A percentile compares a stretch with the other conserved stretches of the same genome.
Evolutionary conservation across 2,329 filamentous ascomycete genomes (phyloP).

Genomic region (Plectosphaerella cucumerina): DNA sequence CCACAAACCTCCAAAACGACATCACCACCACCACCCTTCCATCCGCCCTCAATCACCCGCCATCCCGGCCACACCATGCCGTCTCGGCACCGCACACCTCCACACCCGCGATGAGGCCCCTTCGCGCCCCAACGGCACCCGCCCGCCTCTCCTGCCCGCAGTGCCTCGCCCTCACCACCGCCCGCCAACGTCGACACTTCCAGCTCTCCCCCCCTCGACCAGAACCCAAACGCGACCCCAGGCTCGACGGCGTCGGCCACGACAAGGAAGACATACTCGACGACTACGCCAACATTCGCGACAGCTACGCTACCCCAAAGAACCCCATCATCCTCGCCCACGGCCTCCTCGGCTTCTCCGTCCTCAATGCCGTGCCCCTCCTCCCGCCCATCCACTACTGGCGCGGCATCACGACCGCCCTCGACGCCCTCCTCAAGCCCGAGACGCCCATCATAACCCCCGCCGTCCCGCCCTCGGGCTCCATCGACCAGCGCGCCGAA

Average conservation of each 20-base stretch:
- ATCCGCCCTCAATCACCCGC: too few relatives aligned
- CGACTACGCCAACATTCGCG: constrained; percentile 40
- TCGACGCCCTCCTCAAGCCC: constrained; percentile 46
- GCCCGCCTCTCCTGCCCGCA: constrained; percentile 25
- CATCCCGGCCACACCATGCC: too few relatives aligned
- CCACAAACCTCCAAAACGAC: too few relatives aligned
- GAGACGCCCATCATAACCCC: constrained; percentile 54
- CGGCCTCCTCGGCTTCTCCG: constrained; percentile 60
- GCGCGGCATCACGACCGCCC: constrained; percentile 58
- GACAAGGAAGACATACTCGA: constrained; percentile 30
- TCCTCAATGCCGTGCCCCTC: constrained; percentile 44
- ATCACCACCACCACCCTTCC: too few relatives aligned
- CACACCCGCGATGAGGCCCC: constrained; percentile 2
- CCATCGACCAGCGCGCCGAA: constrained; percentile 56
- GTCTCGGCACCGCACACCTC: too few relatives aligned
- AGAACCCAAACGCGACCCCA: neutral
- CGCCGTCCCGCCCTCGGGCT: constrained; percentile 57
- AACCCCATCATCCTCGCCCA: constrained; percentile 62
- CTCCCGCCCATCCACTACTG: constrained; percentile 59
- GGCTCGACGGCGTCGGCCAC: neutral
- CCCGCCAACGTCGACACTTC: neutral
- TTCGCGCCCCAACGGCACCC: constrained; percentile 22
- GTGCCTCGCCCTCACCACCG: constrained; percentile 12
- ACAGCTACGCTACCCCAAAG: constrained; percentile 47
- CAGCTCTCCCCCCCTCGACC: neutral